These are phyloP conservation scores for Thoreauomyces humboldtii DNA, from an alignment of 192 early-diverging fungal genomes.

Conservation along the genomic window DNA sequence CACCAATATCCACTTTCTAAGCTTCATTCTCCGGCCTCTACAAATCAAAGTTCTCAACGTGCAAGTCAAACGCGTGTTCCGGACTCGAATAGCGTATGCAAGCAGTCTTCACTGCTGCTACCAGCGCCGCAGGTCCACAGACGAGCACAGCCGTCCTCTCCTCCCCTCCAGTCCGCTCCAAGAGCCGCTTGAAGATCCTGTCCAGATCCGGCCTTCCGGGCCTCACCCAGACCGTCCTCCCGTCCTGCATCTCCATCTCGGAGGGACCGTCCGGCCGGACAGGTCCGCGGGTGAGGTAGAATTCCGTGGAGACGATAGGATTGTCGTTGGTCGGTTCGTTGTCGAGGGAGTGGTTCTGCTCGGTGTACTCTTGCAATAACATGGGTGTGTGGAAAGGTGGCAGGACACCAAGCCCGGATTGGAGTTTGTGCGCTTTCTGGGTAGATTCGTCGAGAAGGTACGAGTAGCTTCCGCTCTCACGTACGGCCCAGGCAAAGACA, in stretches of 20 bases:
- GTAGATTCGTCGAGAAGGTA: conserved; percentile 6
- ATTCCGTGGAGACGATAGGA: background rate
- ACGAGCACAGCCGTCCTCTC: background rate
- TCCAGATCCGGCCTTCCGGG: conserved; percentile 4
- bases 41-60: conserved; percentile 12
- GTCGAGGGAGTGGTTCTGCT: background rate
- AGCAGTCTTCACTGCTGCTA: background rate
- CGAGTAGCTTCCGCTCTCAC: background rate
- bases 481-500: background rate
- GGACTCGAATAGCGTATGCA: background rate
- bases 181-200: background rate
- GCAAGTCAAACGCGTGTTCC: conserved; percentile 7
- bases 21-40: too few species aligned
- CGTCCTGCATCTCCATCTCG: background rate
- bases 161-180: background rate
- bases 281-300: conserved; percentile 7
- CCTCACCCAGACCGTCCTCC: conserved; percentile 1
- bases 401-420: background rate
- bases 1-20: too few species aligned
- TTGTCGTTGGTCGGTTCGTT: background rate
- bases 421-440: background rate
- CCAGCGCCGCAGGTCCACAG: conserved; percentile 5
- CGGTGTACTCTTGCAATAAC: conserved; percentile 2
- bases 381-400: conserved; percentile 14
- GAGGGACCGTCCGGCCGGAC: background rate